These are phyloP conservation scores for Sugiyamaella lignohabitans DNA, from an alignment of 805 yeast genomes.

Conservation along the genomic window DNA sequence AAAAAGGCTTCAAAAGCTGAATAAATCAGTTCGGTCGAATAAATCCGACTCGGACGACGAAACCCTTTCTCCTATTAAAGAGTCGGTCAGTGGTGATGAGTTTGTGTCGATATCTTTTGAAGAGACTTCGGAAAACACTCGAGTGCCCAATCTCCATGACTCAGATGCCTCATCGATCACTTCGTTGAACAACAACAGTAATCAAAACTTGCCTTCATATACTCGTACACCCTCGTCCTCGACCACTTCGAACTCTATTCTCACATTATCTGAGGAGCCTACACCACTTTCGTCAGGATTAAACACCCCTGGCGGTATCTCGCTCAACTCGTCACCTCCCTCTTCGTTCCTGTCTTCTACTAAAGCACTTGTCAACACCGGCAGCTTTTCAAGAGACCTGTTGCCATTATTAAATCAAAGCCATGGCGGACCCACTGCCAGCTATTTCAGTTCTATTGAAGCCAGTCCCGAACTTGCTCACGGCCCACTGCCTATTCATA, in stretches of 20 bases:
- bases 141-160: conserved; percentile 3
- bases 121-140: conserved; percentile 10
- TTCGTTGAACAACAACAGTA: conserved; percentile 2
- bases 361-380: neutral
- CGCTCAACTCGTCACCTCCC: conserved; percentile 2
- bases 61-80: neutral
- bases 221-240: conserved; percentile 6
- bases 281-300: conserved; percentile 5
- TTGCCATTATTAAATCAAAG: conserved; percentile 11
- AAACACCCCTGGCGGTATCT: conserved; percentile 1
- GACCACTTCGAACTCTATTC: conserved; percentile 3
- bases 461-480: neutral
- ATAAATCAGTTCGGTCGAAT: conserved; percentile 3
- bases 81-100: conserved; percentile 8
- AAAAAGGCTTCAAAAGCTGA: conserved; percentile 17
- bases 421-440: neutral
- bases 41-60: neutral
- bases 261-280: neutral
- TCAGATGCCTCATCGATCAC: conserved; percentile 8
- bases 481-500: neutral
- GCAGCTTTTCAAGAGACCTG: conserved; percentile 9
- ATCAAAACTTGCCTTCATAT: neutral
- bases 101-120: conserved; percentile 20
- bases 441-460: too few relatives aligned
- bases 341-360: conserved; percentile 1